Conservation (phyloP, 2,329 filamentous ascomycete species). For the Phialophora chinensis region DNA sequence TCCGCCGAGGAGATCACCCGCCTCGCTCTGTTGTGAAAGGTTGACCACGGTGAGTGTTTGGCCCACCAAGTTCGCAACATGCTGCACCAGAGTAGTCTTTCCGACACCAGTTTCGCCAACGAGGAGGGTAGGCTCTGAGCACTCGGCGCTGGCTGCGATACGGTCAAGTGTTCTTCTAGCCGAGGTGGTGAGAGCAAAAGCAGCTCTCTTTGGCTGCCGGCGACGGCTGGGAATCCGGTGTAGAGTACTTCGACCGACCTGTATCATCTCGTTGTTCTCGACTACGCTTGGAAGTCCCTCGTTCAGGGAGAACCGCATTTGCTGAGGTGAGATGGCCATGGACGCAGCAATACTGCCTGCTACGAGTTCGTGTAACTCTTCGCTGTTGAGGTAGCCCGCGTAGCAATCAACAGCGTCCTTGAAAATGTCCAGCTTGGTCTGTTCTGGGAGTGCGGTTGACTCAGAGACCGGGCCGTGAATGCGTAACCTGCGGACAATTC, state of each 20-base stretch:
- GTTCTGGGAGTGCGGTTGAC: conserved; percentile 63
- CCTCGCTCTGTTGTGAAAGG: conserved; percentile 96
- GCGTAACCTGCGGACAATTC: conserved; percentile 71
- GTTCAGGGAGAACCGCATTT: conserved; percentile 75
- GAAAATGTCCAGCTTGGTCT: conserved; percentile 80
- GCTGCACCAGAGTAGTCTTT: conserved; percentile 95
- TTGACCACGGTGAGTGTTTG: conserved; percentile 93
- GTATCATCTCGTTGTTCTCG: conserved; percentile 65
- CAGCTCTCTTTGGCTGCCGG: conserved; percentile 44
- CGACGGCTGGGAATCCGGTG: conserved; percentile 52
- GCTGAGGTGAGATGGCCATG: conserved; percentile 82
- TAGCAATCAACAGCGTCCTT: conserved; percentile 94
- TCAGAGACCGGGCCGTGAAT: conserved; percentile 5
- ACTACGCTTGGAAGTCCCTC: conserved; percentile 72
- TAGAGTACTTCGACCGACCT: conserved; percentile 70
- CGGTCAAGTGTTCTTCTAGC: conserved; percentile 86
- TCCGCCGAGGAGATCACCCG: conserved; percentile 90
- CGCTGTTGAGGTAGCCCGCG: conserved; percentile 76
- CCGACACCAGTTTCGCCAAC: conserved; percentile 99
- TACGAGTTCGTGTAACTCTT: conserved; percentile 64
- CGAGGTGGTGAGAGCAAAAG: conserved; percentile 88
- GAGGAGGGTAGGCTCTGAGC: conserved; percentile 86
- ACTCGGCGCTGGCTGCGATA: conserved; percentile 79
- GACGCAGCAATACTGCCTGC: conserved; percentile 78
- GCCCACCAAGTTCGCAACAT: conserved; percentile 81